These are phyloP conservation scores for Biscutella auriculata DNA, from an alignment of 441 rosid genomes.

Conservation along the genomic window DNA sequence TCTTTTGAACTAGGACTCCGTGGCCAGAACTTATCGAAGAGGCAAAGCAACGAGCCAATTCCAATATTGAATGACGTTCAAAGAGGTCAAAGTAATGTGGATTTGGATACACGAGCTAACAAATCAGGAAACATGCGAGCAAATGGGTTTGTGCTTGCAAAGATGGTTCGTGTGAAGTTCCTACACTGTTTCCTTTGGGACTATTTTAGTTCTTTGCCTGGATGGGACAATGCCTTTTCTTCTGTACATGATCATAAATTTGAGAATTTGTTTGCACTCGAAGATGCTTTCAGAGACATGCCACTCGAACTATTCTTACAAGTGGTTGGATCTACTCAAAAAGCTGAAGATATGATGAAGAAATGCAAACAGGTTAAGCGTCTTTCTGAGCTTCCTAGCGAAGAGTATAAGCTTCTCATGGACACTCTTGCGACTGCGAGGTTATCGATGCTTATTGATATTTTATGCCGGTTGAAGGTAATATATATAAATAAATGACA, in stretches of 20 bases:
- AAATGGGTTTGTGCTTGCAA: slow-evolving; percentile 89
- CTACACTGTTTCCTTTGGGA: slow-evolving; percentile 81
- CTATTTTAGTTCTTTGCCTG: slow-evolving; percentile 42
- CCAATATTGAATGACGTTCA: slow-evolving; percentile 64
- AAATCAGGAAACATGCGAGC: slow-evolving; percentile 75
- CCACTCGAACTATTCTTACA: slow-evolving; percentile 82
- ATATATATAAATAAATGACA: background rate
- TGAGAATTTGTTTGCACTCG: slow-evolving; percentile 55
- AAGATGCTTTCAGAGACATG: slow-evolving; percentile 65
- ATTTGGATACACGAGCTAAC: slow-evolving; percentile 40
- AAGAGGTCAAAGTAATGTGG: slow-evolving; percentile 43
- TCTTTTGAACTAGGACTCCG: slow-evolving; percentile 70
- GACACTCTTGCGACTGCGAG: slow-evolving; percentile 76
- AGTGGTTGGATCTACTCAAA: slow-evolving; percentile 66
- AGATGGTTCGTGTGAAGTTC: slow-evolving; percentile 88
- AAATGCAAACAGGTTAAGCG: slow-evolving; percentile 64
- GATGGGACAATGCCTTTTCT: slow-evolving; percentile 40
- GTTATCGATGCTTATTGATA: slow-evolving; percentile 66
- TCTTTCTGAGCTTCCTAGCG: slow-evolving; percentile 62
- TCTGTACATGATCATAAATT: slow-evolving; percentile 30
- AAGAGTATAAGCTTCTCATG: slow-evolving; percentile 68
- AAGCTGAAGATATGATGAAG: slow-evolving; percentile 59
- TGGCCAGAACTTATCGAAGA: slow-evolving; percentile 43
- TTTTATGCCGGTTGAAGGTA: slow-evolving; percentile 87
- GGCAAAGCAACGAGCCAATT: slow-evolving; percentile 41